Evolutionary conservation across 78 protist species (phyloP).

Genomic region (Creolimax fragrantissima): DNA sequence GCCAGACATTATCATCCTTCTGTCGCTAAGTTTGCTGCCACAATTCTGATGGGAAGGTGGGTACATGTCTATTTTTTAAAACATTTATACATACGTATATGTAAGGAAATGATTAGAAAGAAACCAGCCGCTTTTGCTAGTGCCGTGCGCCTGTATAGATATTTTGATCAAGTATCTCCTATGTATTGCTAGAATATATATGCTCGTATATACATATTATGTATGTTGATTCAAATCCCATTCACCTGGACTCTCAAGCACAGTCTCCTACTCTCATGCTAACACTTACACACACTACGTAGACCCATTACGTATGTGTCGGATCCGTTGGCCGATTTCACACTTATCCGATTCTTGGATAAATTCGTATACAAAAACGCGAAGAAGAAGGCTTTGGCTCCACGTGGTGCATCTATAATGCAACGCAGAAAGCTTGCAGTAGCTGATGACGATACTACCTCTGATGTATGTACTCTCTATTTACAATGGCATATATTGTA

Average conservation of each 20-base stretch:
- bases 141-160: no score
- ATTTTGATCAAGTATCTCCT: no score
- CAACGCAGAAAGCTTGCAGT: slow-evolving; percentile 1
- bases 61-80: background rate
- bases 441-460: background rate
- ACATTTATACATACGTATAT: no score
- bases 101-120: no score
- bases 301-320: no score
- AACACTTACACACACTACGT: no score
- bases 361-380: slow-evolving; percentile 26
- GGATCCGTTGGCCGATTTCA: slow-evolving; percentile 49
- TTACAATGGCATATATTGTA: background rate
- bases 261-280: no score
- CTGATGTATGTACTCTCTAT: background rate
- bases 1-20: slow-evolving; percentile 54
- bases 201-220: no score
- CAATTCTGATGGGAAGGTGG: background rate
- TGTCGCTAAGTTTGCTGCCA: slow-evolving; percentile 21
- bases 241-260: no score
- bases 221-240: no score
- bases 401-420: background rate
- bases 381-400: background rate
- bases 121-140: no score
- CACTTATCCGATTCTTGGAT: slow-evolving; percentile 39
- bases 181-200: no score